phyloP scores from a whole-genome alignment of 2,329 filamentous ascomycete genomes.

The Corinectria fuckeliana region DNA sequence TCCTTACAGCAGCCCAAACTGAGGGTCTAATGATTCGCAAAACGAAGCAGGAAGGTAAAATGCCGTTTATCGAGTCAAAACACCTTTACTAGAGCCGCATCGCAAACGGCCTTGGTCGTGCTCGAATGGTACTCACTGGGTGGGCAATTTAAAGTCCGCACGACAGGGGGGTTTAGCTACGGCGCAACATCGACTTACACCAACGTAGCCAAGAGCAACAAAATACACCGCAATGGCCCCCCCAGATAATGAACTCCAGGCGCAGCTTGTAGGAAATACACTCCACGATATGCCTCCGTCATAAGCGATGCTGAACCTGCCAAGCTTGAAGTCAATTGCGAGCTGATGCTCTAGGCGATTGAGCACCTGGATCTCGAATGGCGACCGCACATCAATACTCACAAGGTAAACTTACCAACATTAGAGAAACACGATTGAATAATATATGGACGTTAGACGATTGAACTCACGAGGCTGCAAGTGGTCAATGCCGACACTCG shows the following conservation, averaged over 20 bases:
- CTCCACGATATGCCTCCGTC: slow-evolving; percentile 68
- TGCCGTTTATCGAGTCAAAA: too few relatives aligned
- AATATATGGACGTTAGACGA: slow-evolving; percentile 56
- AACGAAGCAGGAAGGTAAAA: too few relatives aligned
- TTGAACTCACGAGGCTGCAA: slow-evolving; percentile 69
- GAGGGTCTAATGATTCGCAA: too few relatives aligned
- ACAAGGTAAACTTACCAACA: slow-evolving; percentile 63
- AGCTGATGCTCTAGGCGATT: slow-evolving; percentile 70
- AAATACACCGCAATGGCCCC: background rate
- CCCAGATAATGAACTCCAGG: background rate
- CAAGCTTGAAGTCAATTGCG: slow-evolving; percentile 70
- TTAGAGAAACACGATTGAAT: background rate
- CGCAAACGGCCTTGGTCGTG: too few relatives aligned
- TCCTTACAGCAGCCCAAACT: too few relatives aligned
- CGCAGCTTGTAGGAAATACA: slow-evolving; percentile 61
- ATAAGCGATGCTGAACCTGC: slow-evolving; percentile 69
- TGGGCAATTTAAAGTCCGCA: background rate
- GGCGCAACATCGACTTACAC: background rate
- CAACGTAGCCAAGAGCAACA: background rate
- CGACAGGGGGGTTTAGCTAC: background rate
- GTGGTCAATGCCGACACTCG: slow-evolving; percentile 58
- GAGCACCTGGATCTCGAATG: slow-evolving; percentile 66
- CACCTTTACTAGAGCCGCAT: too few relatives aligned
- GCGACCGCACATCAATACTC: slow-evolving; percentile 79
- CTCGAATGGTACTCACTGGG: too few relatives aligned